Percentiles rank a stretch among this genome's conserved stretches.
Evolutionary conservation across 306 rosid species (phyloP).

Genomic region (Vigna nakashimae): DNA sequence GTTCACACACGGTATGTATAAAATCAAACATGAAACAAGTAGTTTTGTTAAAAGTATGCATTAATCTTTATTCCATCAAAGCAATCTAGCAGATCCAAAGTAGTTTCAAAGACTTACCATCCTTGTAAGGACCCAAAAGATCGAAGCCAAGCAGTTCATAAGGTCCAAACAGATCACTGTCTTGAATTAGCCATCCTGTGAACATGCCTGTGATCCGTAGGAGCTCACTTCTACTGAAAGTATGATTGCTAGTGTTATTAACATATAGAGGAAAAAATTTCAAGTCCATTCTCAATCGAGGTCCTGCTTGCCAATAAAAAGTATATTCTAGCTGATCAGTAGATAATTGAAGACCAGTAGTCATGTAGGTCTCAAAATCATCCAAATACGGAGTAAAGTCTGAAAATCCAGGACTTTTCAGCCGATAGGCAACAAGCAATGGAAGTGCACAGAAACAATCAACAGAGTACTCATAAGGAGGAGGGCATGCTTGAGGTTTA

Average conservation of each 20-base stretch:
- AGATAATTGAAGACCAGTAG: conserved; percentile 50
- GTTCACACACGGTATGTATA: no score
- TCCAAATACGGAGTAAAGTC: conserved; percentile 61
- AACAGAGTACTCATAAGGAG: conserved; percentile 60
- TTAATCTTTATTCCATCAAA: no score
- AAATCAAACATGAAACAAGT: no score
- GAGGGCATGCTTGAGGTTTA: conserved; percentile 62
- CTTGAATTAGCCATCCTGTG: conserved; percentile 71
- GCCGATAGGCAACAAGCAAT: conserved; percentile 66
- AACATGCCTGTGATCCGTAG: conserved; percentile 58
- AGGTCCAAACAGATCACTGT: conserved; percentile 74
- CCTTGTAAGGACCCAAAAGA: conserved; percentile 57
- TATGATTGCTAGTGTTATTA: conserved; percentile 15
- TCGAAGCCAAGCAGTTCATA: conserved; percentile 67
- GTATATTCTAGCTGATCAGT: conserved; percentile 64
- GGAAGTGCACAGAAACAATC: conserved; percentile 80
- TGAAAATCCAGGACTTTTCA: conserved; percentile 92
- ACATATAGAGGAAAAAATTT: conserved; percentile 70
- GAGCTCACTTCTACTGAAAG: conserved; percentile 68
- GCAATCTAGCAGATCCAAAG: background rate
- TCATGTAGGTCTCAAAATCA: conserved; percentile 56
- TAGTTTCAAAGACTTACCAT: conserved; percentile 64
- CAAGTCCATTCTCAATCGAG: conserved; percentile 74
- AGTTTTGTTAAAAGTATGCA: no score
- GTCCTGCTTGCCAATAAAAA: conserved; percentile 69